Base-by-base conservation (phyloP, 1,284 basidiomycete genomes). In the Pisolithus thermaeus region DNA sequence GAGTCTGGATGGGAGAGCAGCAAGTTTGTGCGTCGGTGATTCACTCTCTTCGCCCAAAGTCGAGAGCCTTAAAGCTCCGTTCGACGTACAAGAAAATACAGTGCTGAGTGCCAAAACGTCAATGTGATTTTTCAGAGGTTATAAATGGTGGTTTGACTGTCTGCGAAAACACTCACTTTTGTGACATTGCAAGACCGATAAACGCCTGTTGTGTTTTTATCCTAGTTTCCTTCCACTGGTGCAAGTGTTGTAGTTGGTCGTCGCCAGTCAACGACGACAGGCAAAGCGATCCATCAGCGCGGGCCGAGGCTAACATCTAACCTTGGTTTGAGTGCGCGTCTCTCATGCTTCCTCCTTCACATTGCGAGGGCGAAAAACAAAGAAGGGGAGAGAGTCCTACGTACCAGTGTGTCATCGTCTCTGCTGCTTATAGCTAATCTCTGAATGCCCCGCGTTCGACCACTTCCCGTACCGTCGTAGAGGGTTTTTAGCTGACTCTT, bases 11-110 rank as follows among this genome's bases (percentile, higher is more conserved):
- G 88, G 87, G 39, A 91, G 75, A 9, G 70, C 67, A 22, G 68
- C 64, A 25, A 70, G 61, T 35, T 30, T 64, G 52, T 55, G 68
- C 50, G 47, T 62, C 42, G 28, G 50, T 38, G 27, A 52, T 22
- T 62, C 58, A 20, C 48, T 60, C 37, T 65, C 67, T 39, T 69
- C 64, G 23, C 56, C 57, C 30, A 72, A 58, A 36, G 63, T 57
- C 3, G 74, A 79, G 49, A 73, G 64, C 49, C 82, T 78, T 25
- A 90, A 71, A 47, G 82, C 83, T 27, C 88, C 88, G 52, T 83
- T 84, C 3, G 84, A 81, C 1, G 85, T 84, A 63, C 87, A 90
- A 6, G 86, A 79, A 56, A 78, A 83, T 16, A 79, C 67, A 12
- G 54, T 22, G 14, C 68, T 66, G 14, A 27, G 27, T n/a, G 25